These are phyloP conservation scores for Turritis glabra DNA, from an alignment of 345 rosid species.

Conservation along the genomic window DNA sequence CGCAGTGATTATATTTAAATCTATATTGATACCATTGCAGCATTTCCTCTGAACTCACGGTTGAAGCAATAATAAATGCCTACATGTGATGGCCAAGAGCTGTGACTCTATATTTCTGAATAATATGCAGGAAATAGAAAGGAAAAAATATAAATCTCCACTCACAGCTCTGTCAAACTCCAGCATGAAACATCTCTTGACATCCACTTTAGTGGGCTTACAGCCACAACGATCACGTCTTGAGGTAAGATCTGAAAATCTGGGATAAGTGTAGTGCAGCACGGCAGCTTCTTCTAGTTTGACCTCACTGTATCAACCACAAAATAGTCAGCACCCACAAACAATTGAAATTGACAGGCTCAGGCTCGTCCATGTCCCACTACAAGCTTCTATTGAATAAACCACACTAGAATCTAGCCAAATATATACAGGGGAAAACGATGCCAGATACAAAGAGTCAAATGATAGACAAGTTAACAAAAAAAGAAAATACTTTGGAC, in stretches of 20 bases:
- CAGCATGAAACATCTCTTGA: constrained; percentile 97
- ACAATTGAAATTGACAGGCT: not conserved
- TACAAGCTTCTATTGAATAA: constrained; percentile 1
- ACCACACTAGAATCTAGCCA: not conserved
- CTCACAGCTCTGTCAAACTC: constrained; percentile 96
- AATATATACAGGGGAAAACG: not conserved
- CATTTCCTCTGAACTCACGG: constrained; percentile 92
- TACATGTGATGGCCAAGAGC: constrained; percentile 41
- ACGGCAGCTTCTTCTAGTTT: constrained; percentile 90
- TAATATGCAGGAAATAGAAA: constrained; percentile 1
- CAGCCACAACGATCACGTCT: constrained; percentile 98
- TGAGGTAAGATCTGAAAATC: constrained; percentile 92
- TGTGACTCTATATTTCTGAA: constrained; percentile 9
- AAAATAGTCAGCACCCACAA: not conserved
- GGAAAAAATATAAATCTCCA: constrained; percentile 22
- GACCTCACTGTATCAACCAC: constrained; percentile 53
- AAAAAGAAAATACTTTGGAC: constrained; percentile 54
- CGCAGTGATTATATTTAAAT: not conserved
- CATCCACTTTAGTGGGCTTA: constrained; percentile 94
- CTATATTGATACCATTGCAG: constrained; percentile 60
- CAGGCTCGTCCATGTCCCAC: not conserved
- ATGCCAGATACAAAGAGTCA: not conserved
- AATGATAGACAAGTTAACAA: constrained; percentile 18
- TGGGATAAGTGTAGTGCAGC: constrained; percentile 87
- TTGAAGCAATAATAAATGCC: constrained; percentile 99